Base-by-base conservation (phyloP, 371 early-diverging fungal genomes). In the Batrachochytrium dendrobatidis region DNA sequence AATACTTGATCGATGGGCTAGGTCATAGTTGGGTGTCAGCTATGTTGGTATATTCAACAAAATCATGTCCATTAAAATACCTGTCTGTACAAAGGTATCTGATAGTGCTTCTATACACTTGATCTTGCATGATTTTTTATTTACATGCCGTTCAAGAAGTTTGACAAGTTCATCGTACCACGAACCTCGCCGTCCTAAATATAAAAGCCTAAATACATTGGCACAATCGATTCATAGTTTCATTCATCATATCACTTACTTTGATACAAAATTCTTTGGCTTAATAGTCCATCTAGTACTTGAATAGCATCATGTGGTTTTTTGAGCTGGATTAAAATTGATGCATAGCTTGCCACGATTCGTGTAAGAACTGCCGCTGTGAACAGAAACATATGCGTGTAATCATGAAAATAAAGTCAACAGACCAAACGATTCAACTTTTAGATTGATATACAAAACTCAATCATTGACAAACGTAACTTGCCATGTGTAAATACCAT, bases 81-180 rank as follows among this genome's bases (percentile, higher is more conserved):
- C 64, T 30, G 59, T 22, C 22, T 55, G 46, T 2, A 64, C 61
- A 12, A 34, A 57, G 18, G 66, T 39, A 46, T 69, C 69, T 33
- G 18, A 7, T 28, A 69, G 51, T 22, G 66, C 69, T 5, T 35
- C 25, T 18, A 31, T 26, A 54, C 69, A 65, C 30, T 51, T 34
- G 52, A 3, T 39, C 3, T 31, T 17, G 18, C 63, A 61, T 26
- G 59, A 39, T 15, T 4, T 8, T 33, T 39, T 29, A 33, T 43
- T 30, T 2, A 33, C 49, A 24, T 54, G 52, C 6, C 50, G 25
- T 3, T 66, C 51, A 1, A 54, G 50, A 7, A 57, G 2, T 12
- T 24, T 39, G 5, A 58, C 66, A 7, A 66, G 56, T 20, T 65
- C 60, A 34, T 59, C 65, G 50, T 63, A 66, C 69, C 69, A 69